These are phyloP conservation scores for Eucalyptus guilfoylei DNA, from an alignment of 345 rosid genomes.

Conservation along the genomic window DNA sequence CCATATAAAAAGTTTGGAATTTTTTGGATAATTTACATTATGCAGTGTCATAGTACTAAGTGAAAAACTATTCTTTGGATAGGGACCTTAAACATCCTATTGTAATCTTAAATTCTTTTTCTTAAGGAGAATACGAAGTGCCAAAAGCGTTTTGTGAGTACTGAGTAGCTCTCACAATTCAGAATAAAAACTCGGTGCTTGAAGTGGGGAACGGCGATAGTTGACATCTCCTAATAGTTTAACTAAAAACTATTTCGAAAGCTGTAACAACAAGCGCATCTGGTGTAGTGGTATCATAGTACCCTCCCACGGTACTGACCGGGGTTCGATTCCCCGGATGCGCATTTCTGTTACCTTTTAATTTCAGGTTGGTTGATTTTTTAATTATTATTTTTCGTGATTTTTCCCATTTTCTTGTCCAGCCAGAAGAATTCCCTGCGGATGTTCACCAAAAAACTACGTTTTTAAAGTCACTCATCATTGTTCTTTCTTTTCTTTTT, in stretches of 20 bases:
- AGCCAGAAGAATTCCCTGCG: background rate
- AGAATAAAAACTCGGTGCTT: background rate
- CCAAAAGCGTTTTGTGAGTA: background rate
- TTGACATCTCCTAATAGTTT: accelerated
- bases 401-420: background rate
- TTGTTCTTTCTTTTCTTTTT: background rate
- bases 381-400: background rate
- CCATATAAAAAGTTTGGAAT: no score
- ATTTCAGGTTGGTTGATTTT: background rate
- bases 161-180: background rate
- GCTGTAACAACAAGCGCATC: background rate
- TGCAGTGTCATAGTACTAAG: background rate
- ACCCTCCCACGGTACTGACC: constrained; percentile 72
- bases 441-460: background rate
- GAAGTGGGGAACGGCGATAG: background rate
- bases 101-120: background rate
- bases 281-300: constrained; percentile 39
- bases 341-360: constrained; percentile 9
- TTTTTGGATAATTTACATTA: background rate
- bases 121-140: background rate
- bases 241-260: background rate
- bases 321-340: constrained; percentile 96
- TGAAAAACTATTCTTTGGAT: background rate
- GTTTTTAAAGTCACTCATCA: background rate
- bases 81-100: background rate